phyloP scores from a whole-genome alignment of 2,329 filamentous ascomycete species.

The Penicillium sp. region DNA sequence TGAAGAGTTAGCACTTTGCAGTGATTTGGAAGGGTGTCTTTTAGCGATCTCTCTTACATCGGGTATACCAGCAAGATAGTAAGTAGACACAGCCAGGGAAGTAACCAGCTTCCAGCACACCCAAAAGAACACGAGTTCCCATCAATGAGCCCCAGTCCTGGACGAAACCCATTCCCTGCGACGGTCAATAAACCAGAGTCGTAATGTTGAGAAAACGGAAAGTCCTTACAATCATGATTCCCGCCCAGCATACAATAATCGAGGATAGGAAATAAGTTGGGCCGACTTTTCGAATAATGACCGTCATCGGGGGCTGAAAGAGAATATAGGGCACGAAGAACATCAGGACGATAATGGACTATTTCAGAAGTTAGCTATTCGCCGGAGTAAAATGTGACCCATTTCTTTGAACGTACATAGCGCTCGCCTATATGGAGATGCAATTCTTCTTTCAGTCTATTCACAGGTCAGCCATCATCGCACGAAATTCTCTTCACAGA shows the following conservation, averaged over 20 bases:
- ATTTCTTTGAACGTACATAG: slow-evolving; percentile 14
- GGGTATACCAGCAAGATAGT: slow-evolving; percentile 70
- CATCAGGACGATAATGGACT: slow-evolving; percentile 34
- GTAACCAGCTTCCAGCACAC: slow-evolving; percentile 50
- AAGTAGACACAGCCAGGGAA: slow-evolving; percentile 70
- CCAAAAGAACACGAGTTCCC: slow-evolving; percentile 26
- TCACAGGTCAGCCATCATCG: slow-evolving; percentile 10
- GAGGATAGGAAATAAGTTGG: slow-evolving; percentile 27
- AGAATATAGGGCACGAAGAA: slow-evolving; percentile 35
- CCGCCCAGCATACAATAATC: slow-evolving; percentile 32
- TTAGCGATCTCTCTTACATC: slow-evolving; percentile 22
- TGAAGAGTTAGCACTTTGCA: background rate
- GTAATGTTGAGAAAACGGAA: too few relatives aligned
- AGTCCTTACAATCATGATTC: slow-evolving; percentile 25
- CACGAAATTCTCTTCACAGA: too few relatives aligned
- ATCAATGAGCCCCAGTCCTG: slow-evolving; percentile 30
- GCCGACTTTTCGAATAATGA: slow-evolving; percentile 31
- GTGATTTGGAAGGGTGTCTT: too few relatives aligned
- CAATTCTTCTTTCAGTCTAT: slow-evolving; percentile 18
- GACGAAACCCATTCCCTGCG: slow-evolving; percentile 30
- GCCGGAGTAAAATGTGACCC: background rate
- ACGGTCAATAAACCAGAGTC: background rate
- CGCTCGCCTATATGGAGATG: slow-evolving; percentile 13
- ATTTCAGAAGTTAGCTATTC: background rate
- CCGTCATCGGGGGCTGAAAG: slow-evolving; percentile 32